Evolutionary conservation across 768 basidiomycete genomes (phyloP), one percentile per base, ranked within the genome.

Genomic region (Phlebiopsis flavidoalba): DNA sequence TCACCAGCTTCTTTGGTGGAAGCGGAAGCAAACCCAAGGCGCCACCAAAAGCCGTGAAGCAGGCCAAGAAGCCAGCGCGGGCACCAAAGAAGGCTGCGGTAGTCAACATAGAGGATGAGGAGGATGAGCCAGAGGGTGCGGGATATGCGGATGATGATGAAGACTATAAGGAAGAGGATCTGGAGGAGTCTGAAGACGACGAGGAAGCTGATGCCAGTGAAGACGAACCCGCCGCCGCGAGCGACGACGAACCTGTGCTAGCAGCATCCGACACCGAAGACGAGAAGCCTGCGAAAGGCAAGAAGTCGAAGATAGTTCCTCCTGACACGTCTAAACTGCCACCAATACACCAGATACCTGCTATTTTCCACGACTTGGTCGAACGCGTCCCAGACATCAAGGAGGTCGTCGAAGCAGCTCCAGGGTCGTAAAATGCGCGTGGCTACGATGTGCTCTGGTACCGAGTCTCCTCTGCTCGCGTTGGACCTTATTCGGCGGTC

Each of bases 391-490:
- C 88, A 12, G 76, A 84, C 57, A 84, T 93, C 63, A 82, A 84
- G 67, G 75, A 76, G 1, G 85, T 92, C 46, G 87, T 83, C 17
- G 78, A 86, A 65, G n/a, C 86, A 79, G 49, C 74, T 92, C 52
- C 73, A 80, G 60, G 93, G 94, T 1, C 83, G 94, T 60, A 93
- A 90, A 67, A 77, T 98, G 71, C 89, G 94, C 72, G 84, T 98
- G 61, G 95, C 94, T 4, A 98, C 95, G 11, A 98, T 98, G 95
- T 97, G 90, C 74, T 96, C 94, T 46, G 95, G 95, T 24, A 98
- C 95, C 6, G 95, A 98, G 70, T 93, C 93, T 1, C 95, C 95
- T 54, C 82, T 98, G 22, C 85, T 97, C 37, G 95, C 95, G 14
- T 79, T 98, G 50, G 88, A 91, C 33, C 75, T 95, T 62, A 92